A percentile compares a stretch with the other conserved stretches of the same genome.
Evolutionary conservation across 2,329 filamentous ascomycete genomes (phyloP).

Genomic region (Cordyceps pruinosa): DNA sequence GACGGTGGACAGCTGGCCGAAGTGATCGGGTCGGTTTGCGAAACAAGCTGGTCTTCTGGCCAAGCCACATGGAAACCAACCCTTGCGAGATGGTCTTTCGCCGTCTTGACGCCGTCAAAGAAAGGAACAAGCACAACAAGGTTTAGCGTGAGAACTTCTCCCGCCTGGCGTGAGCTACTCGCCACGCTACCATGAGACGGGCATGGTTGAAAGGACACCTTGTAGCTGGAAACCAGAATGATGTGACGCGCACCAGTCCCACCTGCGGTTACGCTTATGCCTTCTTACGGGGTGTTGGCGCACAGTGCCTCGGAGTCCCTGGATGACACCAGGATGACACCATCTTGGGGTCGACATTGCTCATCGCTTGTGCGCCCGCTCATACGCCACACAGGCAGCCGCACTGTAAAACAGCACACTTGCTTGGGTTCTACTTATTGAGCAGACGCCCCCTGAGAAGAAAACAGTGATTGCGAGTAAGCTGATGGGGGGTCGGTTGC

Average conservation of each 20-base stretch:
- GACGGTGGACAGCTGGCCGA: background rate
- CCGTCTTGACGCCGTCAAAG: background rate
- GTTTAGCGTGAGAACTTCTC: conserved; percentile 2
- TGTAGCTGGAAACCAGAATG: background rate
- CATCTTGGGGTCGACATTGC: conserved; percentile 6
- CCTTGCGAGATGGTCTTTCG: background rate
- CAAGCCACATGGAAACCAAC: background rate
- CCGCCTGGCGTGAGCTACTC: conserved; percentile 7
- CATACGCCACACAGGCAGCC: background rate
- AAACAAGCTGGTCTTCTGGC: too few relatives aligned
- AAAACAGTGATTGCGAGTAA: background rate
- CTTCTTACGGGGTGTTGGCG: conserved; percentile 5
- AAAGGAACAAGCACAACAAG: background rate
- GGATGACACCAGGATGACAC: conserved; percentile 15
- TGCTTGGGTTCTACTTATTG: background rate
- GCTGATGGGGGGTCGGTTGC: background rate
- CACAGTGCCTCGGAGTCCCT: conserved; percentile 1
- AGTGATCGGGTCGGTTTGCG: background rate
- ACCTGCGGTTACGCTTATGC: conserved; percentile 10
- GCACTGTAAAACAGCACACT: background rate
- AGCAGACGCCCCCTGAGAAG: background rate
- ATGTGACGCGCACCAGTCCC: conserved; percentile 4
- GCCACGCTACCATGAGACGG: background rate
- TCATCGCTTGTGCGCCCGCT: conserved; percentile 9
- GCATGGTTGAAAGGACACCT: background rate